Evolutionary conservation across 805 yeast species (phyloP).

Genomic region (Yarrowia alimentaria): DNA sequence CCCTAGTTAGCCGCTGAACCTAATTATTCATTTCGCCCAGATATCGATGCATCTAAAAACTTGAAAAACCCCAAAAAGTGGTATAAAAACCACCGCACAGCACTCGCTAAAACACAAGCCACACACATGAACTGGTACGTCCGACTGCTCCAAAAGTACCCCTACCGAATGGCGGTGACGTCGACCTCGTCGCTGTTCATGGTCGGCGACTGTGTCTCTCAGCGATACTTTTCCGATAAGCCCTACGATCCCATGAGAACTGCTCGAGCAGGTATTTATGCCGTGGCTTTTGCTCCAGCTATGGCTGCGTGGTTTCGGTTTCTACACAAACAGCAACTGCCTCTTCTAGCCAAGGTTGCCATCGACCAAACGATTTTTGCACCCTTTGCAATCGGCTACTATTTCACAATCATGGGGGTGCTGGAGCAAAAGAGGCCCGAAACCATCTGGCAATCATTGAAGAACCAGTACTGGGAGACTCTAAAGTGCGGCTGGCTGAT

Average conservation of each 20-base stretch:
- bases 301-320: constrained; percentile 69
- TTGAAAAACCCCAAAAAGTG: not conserved
- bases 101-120: too few relatives aligned
- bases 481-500: constrained; percentile 74
- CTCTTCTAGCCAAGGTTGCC: constrained; percentile 48
- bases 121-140: constrained; percentile 24
- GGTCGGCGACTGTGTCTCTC: constrained; percentile 26
- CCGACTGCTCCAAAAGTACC: constrained; percentile 22
- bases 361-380: constrained; percentile 77
- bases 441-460: constrained; percentile 41
- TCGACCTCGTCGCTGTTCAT: constrained; percentile 22
- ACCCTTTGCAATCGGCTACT: constrained; percentile 69
- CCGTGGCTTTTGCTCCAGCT: constrained; percentile 72
- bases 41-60: too few relatives aligned
- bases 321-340: constrained; percentile 46
- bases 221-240: constrained; percentile 1
- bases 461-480: constrained; percentile 53
- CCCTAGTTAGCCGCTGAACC: constrained; percentile 17
- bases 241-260: constrained; percentile 57
- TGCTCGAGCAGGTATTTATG: constrained; percentile 63
- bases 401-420: constrained; percentile 63
- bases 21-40: constrained; percentile 17
- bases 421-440: constrained; percentile 54
- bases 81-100: too few relatives aligned
- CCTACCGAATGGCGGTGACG: constrained; percentile 24